phyloP scores from a whole-genome alignment of 2,329 filamentous ascomycete genomes.

The Diaporthe vaccinii region DNA sequence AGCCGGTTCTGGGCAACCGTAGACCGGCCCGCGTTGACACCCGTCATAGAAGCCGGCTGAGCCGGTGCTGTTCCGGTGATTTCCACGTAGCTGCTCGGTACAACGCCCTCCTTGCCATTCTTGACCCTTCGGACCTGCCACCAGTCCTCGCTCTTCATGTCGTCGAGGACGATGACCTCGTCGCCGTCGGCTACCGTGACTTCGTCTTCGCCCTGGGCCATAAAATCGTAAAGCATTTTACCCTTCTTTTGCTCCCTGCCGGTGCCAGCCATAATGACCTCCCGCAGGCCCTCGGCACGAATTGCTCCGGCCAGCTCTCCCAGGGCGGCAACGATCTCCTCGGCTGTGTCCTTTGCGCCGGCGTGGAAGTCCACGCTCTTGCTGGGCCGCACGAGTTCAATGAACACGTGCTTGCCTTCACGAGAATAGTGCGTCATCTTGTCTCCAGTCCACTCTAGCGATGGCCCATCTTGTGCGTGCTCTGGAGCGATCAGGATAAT shows the following conservation, averaged over 20 bases:
- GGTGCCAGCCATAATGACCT: slow-evolving; percentile 86
- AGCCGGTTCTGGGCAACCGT: slow-evolving; percentile 81
- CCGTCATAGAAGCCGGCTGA: slow-evolving; percentile 61
- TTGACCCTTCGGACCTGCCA: slow-evolving; percentile 94
- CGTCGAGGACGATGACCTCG: slow-evolving; percentile 91
- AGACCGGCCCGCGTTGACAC: slow-evolving; percentile 68
- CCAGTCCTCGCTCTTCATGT: slow-evolving; percentile 96
- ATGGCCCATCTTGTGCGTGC: slow-evolving; percentile 83
- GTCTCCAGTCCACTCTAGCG: slow-evolving; percentile 94
- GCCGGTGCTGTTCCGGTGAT: slow-evolving; percentile 77
- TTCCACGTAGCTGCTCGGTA: slow-evolving; percentile 96
- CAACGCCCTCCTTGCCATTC: slow-evolving; percentile 94
- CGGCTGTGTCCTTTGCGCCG: slow-evolving; percentile 94
- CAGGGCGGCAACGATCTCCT: slow-evolving; percentile 89
- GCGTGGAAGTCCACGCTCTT: slow-evolving; percentile 98
- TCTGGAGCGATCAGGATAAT: slow-evolving; percentile 93
- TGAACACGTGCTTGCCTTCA: slow-evolving; percentile 97
- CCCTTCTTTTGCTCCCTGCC: slow-evolving; percentile 79
- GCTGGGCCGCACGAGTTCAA: slow-evolving; percentile 91
- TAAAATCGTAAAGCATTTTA: slow-evolving; percentile 92
- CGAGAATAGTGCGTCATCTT: slow-evolving; percentile 98
- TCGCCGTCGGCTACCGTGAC: slow-evolving; percentile 92
- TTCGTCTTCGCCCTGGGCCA: slow-evolving; percentile 96
- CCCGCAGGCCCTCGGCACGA: slow-evolving; percentile 84
- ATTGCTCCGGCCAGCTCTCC: slow-evolving; percentile 91